phyloP scores from a whole-genome alignment of 225 moss, liverwort and hornwort genomes.

The Thuidium tamariscinum region DNA sequence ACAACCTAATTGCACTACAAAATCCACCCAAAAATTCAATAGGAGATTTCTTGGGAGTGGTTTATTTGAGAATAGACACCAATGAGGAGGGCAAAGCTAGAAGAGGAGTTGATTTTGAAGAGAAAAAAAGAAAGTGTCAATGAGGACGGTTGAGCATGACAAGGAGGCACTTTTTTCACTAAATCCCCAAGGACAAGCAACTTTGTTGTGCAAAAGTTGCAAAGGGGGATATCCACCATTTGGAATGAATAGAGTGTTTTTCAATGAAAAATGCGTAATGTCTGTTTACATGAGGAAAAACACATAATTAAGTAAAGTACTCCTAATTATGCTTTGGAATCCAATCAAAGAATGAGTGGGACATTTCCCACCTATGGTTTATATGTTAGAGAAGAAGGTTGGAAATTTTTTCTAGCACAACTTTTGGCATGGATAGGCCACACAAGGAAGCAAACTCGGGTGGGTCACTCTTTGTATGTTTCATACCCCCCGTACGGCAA shows the following conservation, averaged over 20 bases:
- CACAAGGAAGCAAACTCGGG: not conserved
- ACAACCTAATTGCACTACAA: no score
- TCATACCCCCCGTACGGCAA: no score
- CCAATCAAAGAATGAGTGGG: accelerated
- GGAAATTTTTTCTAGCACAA: not conserved
- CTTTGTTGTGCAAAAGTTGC: accelerated
- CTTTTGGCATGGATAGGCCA: accelerated
- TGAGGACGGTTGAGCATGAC: accelerated
- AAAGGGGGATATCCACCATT: not conserved
- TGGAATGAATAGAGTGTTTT: not conserved
- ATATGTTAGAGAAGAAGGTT: not conserved
- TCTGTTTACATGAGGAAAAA: accelerated
- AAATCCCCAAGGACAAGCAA: accelerated
- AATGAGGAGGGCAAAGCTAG: accelerated
- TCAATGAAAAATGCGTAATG: not conserved
- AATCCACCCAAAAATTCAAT: no score
- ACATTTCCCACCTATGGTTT: accelerated
- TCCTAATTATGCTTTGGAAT: not conserved
- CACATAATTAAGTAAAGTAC: accelerated
- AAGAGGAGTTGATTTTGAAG: not conserved
- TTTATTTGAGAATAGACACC: no score
- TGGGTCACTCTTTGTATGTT: no score
- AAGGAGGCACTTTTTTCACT: not conserved
- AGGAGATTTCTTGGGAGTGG: no score
- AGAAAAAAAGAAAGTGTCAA: not conserved